Evolutionary conservation across 164 flowering plant species (phyloP).

Genomic region (Litsea cubeba): DNA sequence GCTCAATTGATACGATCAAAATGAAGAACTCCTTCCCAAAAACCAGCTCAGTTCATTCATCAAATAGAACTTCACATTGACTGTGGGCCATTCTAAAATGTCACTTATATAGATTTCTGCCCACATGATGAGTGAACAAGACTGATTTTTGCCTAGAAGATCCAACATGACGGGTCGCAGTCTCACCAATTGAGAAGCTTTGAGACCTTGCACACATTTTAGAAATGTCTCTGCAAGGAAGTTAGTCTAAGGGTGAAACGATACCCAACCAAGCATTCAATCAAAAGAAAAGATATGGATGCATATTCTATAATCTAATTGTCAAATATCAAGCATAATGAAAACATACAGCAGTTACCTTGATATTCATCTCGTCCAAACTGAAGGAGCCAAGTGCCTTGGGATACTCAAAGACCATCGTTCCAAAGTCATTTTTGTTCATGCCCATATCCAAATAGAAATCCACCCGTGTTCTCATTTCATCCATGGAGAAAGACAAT

Average conservation of each 20-base stretch:
- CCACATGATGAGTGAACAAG: neutral
- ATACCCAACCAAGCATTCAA: neutral
- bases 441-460: conserved; percentile 82
- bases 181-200: neutral
- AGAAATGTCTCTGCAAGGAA: neutral
- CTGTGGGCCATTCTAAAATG: neutral
- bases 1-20: no score
- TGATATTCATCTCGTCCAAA: conserved; percentile 75
- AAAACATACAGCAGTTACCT: conserved; percentile 42
- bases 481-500: conserved; percentile 56
- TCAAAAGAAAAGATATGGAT: neutral
- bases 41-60: neutral
- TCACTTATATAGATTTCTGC: neutral
- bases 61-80: neutral
- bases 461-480: conserved; percentile 53
- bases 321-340: neutral
- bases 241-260: neutral
- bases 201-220: neutral
- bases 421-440: conserved; percentile 78
- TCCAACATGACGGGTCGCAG: neutral
- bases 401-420: conserved; percentile 88
- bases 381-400: conserved; percentile 64
- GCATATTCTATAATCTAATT: neutral
- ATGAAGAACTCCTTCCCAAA: neutral
- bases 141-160: neutral